Evolutionary conservation across 306 rosid species (phyloP).

Genomic region (Benincasa hispida): DNA sequence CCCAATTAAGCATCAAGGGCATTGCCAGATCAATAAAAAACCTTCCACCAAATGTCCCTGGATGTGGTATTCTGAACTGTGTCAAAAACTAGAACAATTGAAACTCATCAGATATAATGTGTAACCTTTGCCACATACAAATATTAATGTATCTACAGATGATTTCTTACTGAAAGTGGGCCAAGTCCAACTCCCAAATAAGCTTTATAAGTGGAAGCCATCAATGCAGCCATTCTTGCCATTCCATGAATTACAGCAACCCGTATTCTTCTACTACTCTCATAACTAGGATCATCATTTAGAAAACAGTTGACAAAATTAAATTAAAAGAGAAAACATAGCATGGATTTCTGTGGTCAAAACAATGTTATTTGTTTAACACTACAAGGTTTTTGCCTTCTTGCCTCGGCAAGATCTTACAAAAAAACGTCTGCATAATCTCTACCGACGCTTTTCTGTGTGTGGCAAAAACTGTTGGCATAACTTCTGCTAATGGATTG

Average conservation of each 20-base stretch:
- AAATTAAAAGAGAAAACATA: not conserved
- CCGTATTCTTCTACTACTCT: slow-evolving; percentile 56
- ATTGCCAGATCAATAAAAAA: slow-evolving; percentile 56
- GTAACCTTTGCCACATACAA: not conserved
- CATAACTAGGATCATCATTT: slow-evolving; percentile 38
- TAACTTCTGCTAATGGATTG: not conserved
- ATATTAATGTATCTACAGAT: not conserved
- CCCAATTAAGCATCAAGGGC: slow-evolving; percentile 96
- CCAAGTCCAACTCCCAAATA: slow-evolving; percentile 94
- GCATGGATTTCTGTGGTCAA: not conserved
- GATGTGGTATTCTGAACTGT: slow-evolving; percentile 83
- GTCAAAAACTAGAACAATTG: slow-evolving; percentile 60
- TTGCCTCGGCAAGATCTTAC: too few species aligned
- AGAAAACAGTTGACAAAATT: not conserved
- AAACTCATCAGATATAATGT: not conserved
- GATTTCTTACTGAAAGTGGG: slow-evolving; percentile 57
- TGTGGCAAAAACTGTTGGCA: not conserved
- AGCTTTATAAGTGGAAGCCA: slow-evolving; percentile 93
- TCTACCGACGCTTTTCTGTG: too few species aligned
- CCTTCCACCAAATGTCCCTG: slow-evolving; percentile 88
- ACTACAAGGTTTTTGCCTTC: too few species aligned
- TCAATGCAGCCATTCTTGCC: slow-evolving; percentile 97
- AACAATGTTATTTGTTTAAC: not conserved
- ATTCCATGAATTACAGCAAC: slow-evolving; percentile 81
- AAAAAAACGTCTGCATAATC: too few species aligned